Base-by-base conservation (phyloP, 495 filamentous ascomycete genomes). In the Rusavskia elegans region DNA sequence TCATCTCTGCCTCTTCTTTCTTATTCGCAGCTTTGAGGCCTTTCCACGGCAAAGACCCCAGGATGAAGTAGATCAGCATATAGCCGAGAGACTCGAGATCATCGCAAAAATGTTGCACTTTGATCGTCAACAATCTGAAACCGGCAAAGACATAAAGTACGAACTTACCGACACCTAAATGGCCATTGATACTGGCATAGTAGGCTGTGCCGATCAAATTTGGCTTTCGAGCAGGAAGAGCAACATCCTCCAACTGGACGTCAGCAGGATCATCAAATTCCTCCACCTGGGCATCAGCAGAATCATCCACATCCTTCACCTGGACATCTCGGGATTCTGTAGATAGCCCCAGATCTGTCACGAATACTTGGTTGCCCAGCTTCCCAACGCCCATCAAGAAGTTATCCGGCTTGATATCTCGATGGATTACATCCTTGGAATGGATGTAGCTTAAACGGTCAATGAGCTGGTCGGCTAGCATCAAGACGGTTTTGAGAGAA, bases 381-480 rank as follows among this genome's bases (percentile, higher is more conserved):
- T 88, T 89, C 87, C 35, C 80, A 71, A 58, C 87, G 85, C 29
- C 84, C 75, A 65, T 89, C 85, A 44, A 89, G 74, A 20, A 89
- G 70, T 89, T 89, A 67, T 89, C 85, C 44, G 87, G 71, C 63
- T 89, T 89, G 45, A 89, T 68, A 66, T 89, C 84, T 56, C 84
- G 79, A 57, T 70, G 58, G 39, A 70, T 38, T 32, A 61, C 51
- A 40, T 57, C 48, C 50, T 64, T 68, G 16, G 57, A 64, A 53
- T 68, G 59, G 52, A 66, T 61, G 45, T 62, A 62, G 49, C 64
- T 44, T 41, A 68, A 49, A 30, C 59, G 58, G 37, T 50, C 54
- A 49, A 70, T 27, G 19, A 59, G 55, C 58, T 71, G 64, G 59
- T 71, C 62, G 10, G 61, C 59, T 36, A 70, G 52, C 40, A 71